Base-by-base conservation (phyloP, 1,284 basidiomycete species). In the Prillingera fragicola region DNA sequence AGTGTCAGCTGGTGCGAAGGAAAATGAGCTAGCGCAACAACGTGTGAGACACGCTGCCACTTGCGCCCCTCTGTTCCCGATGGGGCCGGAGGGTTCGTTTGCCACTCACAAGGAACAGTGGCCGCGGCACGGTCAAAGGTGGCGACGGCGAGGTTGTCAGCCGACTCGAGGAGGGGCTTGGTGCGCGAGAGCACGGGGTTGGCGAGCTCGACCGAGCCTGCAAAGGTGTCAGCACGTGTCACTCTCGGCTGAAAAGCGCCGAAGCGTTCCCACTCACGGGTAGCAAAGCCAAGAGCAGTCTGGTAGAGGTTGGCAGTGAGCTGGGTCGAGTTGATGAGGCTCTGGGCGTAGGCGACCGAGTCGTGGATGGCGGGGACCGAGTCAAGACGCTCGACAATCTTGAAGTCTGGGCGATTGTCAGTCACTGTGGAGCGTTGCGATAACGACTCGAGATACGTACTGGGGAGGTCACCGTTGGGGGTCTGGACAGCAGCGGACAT, bases 301-400 rank as follows among this genome's bases (percentile, higher is more conserved):
- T 59, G 43, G 54, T 72, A 72, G 35, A 70, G 48, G 35, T 45
- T 58, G 9, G 66, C 54, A 14, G 67, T 68, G 48, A 65, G 33
- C 24, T 57, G 54, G 43, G 59, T 64, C 34, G 68, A 65, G 47
- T 64, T 64, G 53, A 71, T 48, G 39, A 69, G 42, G 33, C 41
- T 66, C 68, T 69, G 60, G 26, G 66, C 65, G 41, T 67, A 67
- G 22, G 62, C 55, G 42, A 70, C 54, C 36, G 65, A 65, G 55
- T 70, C 70, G 50, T 70, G 67, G 31, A 72, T 57, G 48, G 63
- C 57, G 25, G 70, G 70, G 31, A 72, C 62, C 23, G 57, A 52
- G 42, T 67, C 63, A 27, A 72, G 55, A 22, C 66, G 61, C 21
- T 55, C 51, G 37, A 72, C 62, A 47, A 72, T 70, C 60, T 69